Evolutionary conservation across 805 yeast genomes (phyloP), one percentile per base, ranked within the genome.

Genomic region (Candida xiaguanensis): DNA sequence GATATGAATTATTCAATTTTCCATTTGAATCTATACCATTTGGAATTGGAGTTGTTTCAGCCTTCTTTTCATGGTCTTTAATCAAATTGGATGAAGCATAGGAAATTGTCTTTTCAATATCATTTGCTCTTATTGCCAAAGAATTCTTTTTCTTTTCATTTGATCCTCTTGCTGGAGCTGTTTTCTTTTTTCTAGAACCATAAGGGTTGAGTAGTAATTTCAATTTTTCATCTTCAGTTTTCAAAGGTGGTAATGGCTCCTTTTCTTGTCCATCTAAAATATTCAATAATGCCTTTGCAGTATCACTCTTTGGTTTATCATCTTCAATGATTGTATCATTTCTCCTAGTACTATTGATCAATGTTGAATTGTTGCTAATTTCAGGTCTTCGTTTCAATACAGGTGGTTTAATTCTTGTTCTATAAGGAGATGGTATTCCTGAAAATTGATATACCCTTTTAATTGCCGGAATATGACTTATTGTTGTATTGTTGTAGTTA

Each of bases 371-470:
- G 31, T 37, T 33, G 8, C 8, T 14, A 23, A 20, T 27, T 6
- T 19, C 34, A 4, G 33, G 23, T 23, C 11, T 38, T 26, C 38
- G 44, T 14, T 49, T 35, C 13, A 45, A 32, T 17, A 55, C 51
- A 2, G 64, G 72, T 18, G 65, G 61, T 43, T 52, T 58, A 43
- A 59, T 67, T 43, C 68, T 57, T 2, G 73, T 67, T 43, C 62
- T 50, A 47, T 67, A 68, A 2, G 74, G 73, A 3, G 72, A 65
- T 4, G 74, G 74, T 24, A 69, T 50, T 1, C 74, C 75, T 1
- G 72, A 63, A 40, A 69, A 69, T 38, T 66, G 73, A 47, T 67
- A 67, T 8, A 69, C 74, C 43, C 75, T 46, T 46, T 64, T 67
- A 7, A 65, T 56, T 4, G 74, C 58, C 6, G 66, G 61, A 24